Percentiles rank a stretch among this genome's conserved stretches.
These are phyloP conservation scores for Lentinula guzmanii DNA, from an alignment of 768 basidiomycete species.

Conservation along the genomic window DNA sequence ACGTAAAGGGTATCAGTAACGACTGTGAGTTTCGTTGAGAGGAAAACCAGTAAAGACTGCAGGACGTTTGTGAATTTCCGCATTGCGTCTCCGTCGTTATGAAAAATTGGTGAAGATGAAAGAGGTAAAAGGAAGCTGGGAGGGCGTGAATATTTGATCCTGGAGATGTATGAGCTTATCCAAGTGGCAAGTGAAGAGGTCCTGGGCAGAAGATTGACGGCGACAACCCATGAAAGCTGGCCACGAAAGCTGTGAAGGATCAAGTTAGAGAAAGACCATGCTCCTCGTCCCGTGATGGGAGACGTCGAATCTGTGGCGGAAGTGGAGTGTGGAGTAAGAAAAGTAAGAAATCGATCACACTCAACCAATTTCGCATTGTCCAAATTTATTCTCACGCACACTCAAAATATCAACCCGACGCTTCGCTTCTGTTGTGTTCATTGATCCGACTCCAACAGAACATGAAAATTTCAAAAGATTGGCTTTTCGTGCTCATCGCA, in stretches of 20 bases:
- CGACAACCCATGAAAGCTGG: background rate
- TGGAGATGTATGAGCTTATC: background rate
- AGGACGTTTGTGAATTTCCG: background rate
- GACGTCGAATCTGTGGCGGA: background rate
- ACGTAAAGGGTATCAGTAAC: background rate
- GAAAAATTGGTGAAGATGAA: background rate
- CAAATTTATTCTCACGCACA: background rate
- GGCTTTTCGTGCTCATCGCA: too few species aligned
- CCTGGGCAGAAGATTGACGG: background rate
- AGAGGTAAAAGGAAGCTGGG: background rate
- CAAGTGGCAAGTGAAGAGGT: background rate
- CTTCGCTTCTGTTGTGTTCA: background rate
- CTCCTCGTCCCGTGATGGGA: background rate
- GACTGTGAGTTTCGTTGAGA: background rate
- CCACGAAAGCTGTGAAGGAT: background rate
- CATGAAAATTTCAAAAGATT: too few species aligned
- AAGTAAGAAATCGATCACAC: too few species aligned
- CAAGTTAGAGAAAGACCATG: background rate
- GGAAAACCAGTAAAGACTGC: background rate
- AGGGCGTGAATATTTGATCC: background rate
- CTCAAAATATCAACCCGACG: background rate
- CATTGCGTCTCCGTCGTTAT: slow-evolving; percentile 1
- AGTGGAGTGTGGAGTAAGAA: background rate
- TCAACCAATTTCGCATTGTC: background rate
- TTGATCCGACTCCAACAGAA: too few species aligned